phyloP scores from a whole-genome alignment of 202 grass and related monocot species.

The Panicum hallii region DNA sequence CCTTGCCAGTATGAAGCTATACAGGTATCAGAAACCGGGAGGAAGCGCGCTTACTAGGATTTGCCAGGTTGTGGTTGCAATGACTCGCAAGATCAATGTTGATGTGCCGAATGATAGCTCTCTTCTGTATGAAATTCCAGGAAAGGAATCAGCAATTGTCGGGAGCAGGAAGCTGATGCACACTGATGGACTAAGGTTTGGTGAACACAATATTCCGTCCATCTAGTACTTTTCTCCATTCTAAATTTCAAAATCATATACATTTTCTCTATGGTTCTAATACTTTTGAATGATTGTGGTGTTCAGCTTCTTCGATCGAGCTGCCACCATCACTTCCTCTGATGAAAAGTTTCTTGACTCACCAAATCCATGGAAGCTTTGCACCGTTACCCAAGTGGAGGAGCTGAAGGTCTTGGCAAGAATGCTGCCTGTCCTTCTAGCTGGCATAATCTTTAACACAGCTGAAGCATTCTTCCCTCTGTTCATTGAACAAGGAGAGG shows the following conservation, averaged over 20 bases:
- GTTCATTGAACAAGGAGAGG: constrained; percentile 71
- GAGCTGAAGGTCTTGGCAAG: constrained; percentile 66
- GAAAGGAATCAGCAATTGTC: constrained; percentile 60
- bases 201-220: neutral
- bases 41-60: constrained; percentile 67
- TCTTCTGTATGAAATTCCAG: constrained; percentile 60
- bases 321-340: constrained; percentile 49
- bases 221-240: neutral
- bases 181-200: constrained; percentile 62
- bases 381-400: constrained; percentile 81
- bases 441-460: constrained; percentile 66
- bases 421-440: constrained; percentile 64
- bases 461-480: constrained; percentile 62
- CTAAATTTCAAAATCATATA: neutral
- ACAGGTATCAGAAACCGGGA: constrained; percentile 72
- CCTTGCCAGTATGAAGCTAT: constrained; percentile 54
- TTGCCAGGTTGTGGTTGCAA: constrained; percentile 71
- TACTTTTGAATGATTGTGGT: neutral
- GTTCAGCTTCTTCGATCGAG: constrained; percentile 75
- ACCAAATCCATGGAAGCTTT: constrained; percentile 64
- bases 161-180: constrained; percentile 81
- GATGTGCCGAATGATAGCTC: constrained; percentile 46
- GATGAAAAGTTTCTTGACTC: constrained; percentile 39
- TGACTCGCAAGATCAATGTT: constrained; percentile 56
- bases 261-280: neutral